Evolutionary conservation across 2,329 filamentous ascomycete genomes (phyloP).

Genomic region (Colletotrichum lini): DNA sequence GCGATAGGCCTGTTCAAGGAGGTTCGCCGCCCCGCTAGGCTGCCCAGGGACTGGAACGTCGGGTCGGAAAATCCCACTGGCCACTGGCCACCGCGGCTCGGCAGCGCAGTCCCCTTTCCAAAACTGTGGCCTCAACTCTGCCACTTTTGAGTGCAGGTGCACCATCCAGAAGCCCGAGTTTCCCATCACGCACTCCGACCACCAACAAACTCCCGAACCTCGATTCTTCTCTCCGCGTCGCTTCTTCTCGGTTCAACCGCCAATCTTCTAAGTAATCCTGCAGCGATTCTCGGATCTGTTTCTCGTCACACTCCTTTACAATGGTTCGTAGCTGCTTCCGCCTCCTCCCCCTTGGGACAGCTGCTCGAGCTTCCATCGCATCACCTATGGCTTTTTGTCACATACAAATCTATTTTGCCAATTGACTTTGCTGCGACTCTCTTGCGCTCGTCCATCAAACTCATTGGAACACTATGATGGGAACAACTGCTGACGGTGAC

Average conservation of each 20-base stretch:
- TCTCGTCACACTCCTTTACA: conserved; percentile 34
- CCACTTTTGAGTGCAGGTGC: conserved; percentile 44
- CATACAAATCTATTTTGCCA: neutral
- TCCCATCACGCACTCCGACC: conserved; percentile 37
- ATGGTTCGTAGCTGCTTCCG: conserved; percentile 40
- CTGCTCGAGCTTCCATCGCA: neutral
- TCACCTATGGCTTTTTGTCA: neutral
- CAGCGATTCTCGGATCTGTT: conserved; percentile 49
- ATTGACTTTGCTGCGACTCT: neutral
- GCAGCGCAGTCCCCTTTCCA: conserved; percentile 52
- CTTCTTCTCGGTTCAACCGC: conserved; percentile 13
- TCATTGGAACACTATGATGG: neutral
- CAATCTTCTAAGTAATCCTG: conserved; percentile 46
- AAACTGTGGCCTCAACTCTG: conserved; percentile 62
- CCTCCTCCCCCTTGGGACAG: neutral
- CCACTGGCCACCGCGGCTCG: conserved; percentile 38
- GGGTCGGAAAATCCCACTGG: conserved; percentile 41
- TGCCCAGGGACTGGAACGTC: conserved; percentile 31
- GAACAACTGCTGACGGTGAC: conserved; percentile 10
- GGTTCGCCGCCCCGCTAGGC: conserved; percentile 33
- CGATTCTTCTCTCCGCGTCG: conserved; percentile 40
- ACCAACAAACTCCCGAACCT: conserved; percentile 43
- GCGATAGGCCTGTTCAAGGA: conserved; percentile 32
- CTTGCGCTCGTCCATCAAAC: neutral
- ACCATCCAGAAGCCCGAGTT: conserved; percentile 29